Evolutionary conservation across 257 asterid genomes (phyloP).

Genomic region (Lycium ferocissimum): DNA sequence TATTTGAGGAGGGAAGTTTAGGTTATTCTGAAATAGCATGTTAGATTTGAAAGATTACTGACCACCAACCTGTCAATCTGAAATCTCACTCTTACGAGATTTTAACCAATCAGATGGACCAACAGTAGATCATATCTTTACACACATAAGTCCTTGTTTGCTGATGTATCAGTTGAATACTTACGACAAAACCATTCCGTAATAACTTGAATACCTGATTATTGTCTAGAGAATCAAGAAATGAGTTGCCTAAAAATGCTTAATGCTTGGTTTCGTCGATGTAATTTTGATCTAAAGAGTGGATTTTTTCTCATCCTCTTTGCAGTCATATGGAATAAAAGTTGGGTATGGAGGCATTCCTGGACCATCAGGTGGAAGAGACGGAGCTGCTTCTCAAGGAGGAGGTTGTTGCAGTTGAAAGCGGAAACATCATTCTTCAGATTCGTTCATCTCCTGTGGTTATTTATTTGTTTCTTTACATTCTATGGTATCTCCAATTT

Average conservation of each 20-base stretch:
- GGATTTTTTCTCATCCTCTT: not conserved
- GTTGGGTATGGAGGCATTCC: slow-evolving; percentile 43
- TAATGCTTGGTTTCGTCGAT: not conserved
- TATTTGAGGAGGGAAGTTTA: not conserved
- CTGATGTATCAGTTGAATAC: not conserved
- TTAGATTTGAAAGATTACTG: not conserved
- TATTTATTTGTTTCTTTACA: not conserved
- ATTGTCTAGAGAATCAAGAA: not conserved
- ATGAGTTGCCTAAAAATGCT: not conserved
- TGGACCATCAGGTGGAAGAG: slow-evolving; percentile 40
- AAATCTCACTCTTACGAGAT: not conserved
- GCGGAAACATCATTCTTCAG: not conserved
- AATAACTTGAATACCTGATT: not conserved
- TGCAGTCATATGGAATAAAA: slow-evolving; percentile 42
- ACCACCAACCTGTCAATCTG: not conserved
- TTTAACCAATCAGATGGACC: not conserved
- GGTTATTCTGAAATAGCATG: not conserved
- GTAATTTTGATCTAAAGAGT: not conserved
- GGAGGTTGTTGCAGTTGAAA: slow-evolving; percentile 42
- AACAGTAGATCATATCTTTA: too few relatives aligned
- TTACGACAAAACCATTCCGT: not conserved
- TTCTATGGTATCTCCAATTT: not conserved
- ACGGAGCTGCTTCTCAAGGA: slow-evolving; percentile 40
- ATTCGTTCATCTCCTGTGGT: not conserved
- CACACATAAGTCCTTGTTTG: not conserved